These are phyloP conservation scores for Tagetes patula DNA, from an alignment of 129 eudicot species.

Conservation along the genomic window DNA sequence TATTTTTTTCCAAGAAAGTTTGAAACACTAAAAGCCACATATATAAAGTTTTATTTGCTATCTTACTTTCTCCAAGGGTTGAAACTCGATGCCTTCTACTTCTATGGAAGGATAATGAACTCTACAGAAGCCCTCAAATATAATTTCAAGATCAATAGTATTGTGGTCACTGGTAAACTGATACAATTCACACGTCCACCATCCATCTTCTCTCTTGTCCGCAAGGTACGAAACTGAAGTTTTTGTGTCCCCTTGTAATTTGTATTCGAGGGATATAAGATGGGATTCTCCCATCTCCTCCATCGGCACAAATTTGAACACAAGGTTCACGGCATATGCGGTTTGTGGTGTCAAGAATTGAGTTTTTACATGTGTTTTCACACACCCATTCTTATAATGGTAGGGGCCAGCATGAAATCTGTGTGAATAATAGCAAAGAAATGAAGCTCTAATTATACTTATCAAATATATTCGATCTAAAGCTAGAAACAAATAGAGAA, in stretches of 20 bases:
- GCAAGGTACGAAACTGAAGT: not conserved
- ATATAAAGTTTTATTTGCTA: not conserved
- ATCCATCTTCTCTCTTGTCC: not conserved
- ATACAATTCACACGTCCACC: not conserved
- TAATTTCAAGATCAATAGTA: not conserved
- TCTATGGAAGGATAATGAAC: not conserved
- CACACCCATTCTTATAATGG: too few species aligned
- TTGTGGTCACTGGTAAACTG: not conserved
- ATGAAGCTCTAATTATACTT: not conserved
- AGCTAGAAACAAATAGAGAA: not conserved
- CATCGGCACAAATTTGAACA: not conserved
- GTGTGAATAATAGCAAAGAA: not conserved
- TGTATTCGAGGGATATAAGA: conserved; percentile 5
- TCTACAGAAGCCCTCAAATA: not conserved
- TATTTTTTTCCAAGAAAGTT: not conserved
- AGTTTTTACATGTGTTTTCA: not conserved
- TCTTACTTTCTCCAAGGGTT: conserved; percentile 8
- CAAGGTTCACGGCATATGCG: conserved; percentile 2
- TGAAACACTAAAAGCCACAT: not conserved
- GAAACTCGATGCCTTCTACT: conserved; percentile 22
- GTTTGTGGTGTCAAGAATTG: not conserved
- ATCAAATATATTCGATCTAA: not conserved
- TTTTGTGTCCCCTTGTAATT: conserved; percentile 1
- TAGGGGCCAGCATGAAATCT: not conserved
- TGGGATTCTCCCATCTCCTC: not conserved